phyloP scores from a whole-genome alignment of 106 monocot species.

The Allium fistulosum region DNA sequence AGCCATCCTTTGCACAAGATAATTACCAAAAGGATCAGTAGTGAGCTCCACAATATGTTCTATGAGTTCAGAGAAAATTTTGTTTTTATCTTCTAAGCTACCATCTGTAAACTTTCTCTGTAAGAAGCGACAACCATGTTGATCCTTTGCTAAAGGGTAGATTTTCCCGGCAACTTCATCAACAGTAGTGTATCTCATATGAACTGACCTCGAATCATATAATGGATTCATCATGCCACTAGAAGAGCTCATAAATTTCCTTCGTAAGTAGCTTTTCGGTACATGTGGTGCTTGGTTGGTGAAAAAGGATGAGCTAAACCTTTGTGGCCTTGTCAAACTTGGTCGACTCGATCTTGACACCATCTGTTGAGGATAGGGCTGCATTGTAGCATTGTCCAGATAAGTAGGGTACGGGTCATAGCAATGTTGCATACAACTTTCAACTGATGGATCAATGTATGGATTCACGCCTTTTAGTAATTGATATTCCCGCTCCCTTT shows the following conservation, averaged over 20 bases:
- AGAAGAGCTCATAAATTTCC: conserved; percentile 9
- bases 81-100: conserved; percentile 25
- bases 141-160: conserved; percentile 44
- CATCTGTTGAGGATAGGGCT: conserved; percentile 17
- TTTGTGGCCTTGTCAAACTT: conserved; percentile 6
- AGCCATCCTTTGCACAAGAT: conserved; percentile 52
- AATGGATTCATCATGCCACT: neutral
- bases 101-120: conserved; percentile 39
- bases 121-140: conserved; percentile 47
- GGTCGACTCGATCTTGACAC: conserved; percentile 11
- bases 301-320: conserved; percentile 1
- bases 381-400: conserved; percentile 9
- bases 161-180: conserved; percentile 33
- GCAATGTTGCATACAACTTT: too few species aligned
- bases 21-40: conserved; percentile 55
- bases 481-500: too few species aligned
- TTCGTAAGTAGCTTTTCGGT: neutral
- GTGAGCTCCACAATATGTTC: conserved; percentile 44
- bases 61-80: conserved; percentile 47
- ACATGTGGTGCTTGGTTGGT: conserved; percentile 5
- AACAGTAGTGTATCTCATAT: conserved; percentile 15
- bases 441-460: too few species aligned
- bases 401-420: neutral
- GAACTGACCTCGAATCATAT: conserved; percentile 7
- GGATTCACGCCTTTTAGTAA: too few species aligned